These are phyloP conservation scores for Gomphus bonarii DNA, from an alignment of 1,284 basidiomycete species.

Conservation along the genomic window DNA sequence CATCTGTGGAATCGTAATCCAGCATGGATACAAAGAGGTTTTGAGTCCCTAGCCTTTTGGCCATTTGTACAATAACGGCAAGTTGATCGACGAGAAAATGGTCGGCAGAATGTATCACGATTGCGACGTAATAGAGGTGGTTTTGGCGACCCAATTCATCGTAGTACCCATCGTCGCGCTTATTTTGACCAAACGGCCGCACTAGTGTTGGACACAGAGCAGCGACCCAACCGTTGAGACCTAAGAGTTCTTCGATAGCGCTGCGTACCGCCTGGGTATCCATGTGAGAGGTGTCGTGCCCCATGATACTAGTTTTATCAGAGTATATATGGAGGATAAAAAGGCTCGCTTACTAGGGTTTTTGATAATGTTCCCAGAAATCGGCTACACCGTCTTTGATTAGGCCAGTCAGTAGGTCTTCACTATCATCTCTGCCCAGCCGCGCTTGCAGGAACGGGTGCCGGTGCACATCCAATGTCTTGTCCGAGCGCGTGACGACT, in stretches of 20 bases:
- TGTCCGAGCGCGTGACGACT: conserved; percentile 71
- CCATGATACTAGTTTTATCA: conserved; percentile 46
- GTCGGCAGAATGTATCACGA: conserved; percentile 91
- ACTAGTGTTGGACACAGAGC: conserved; percentile 84
- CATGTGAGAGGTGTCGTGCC: conserved; percentile 73
- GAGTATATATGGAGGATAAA: conserved; percentile 13
- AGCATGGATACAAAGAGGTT: conserved; percentile 94
- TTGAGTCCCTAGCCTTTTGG: conserved; percentile 74
- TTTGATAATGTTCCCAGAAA: conserved; percentile 86
- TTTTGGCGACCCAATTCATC: conserved; percentile 75
- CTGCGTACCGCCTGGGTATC: conserved; percentile 81
- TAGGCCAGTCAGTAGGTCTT: conserved; percentile 69
- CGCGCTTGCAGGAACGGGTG: conserved; percentile 81
- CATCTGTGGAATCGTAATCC: conserved; percentile 88
- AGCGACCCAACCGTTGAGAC: conserved; percentile 98
- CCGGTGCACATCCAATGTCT: conserved; percentile 75
- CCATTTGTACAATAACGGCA: conserved; percentile 89
- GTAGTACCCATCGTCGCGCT: conserved; percentile 65
- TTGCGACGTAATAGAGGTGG: conserved; percentile 86
- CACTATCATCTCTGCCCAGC: conserved; percentile 72
- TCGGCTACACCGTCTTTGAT: conserved; percentile 71
- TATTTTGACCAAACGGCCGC: conserved; percentile 85
- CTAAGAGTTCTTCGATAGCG: conserved; percentile 83
- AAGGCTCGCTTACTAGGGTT: conserved; percentile 65
- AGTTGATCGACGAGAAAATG: conserved; percentile 96